These are phyloP conservation scores for Tetrapisispora phaffii DNA, from an alignment of 805 yeast genomes.

Conservation along the genomic window DNA sequence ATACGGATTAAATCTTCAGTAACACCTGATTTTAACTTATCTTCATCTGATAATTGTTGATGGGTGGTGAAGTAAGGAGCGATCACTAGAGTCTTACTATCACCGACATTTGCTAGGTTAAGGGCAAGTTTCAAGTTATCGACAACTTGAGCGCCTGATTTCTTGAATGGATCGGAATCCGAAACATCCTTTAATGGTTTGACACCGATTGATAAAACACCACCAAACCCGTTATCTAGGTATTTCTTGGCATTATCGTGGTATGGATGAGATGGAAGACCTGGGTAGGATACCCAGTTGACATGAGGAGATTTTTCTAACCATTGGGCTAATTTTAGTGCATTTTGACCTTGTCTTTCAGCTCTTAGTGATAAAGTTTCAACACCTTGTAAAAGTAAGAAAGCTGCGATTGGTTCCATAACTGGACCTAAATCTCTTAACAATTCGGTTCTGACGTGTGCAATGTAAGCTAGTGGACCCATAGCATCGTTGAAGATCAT, in stretches of 20 bases:
- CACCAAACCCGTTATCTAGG: conserved; percentile 72
- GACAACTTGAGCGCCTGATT: conserved; percentile 75
- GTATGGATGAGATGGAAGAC: conserved; percentile 65
- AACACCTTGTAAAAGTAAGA: conserved; percentile 80
- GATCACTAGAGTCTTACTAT: conserved; percentile 86
- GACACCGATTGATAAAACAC: conserved; percentile 83
- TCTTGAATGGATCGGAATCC: conserved; percentile 52
- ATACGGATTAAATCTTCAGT: conserved; percentile 81
- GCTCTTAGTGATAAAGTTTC: conserved; percentile 91
- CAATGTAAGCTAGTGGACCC: conserved; percentile 70
- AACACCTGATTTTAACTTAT: conserved; percentile 77
- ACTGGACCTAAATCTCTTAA: conserved; percentile 89
- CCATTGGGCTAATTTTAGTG: conserved; percentile 68
- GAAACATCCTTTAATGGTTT: conserved; percentile 44
- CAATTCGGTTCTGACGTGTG: conserved; percentile 72
- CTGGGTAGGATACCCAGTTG: conserved; percentile 87
- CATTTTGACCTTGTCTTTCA: conserved; percentile 82
- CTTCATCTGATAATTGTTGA: conserved; percentile 77
- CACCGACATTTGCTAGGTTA: conserved; percentile 95
- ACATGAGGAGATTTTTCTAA: conserved; percentile 68
- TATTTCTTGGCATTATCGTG: conserved; percentile 81
- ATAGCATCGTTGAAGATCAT: conserved; percentile 70
- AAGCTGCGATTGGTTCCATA: conserved; percentile 79
- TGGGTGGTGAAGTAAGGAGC: conserved; percentile 96
- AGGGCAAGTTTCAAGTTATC: conserved; percentile 79